Evolutionary conservation across 2,329 filamentous ascomycete genomes (phyloP), one percentile per base, ranked within the genome.

Genomic region (Alternaria conjuncta): DNA sequence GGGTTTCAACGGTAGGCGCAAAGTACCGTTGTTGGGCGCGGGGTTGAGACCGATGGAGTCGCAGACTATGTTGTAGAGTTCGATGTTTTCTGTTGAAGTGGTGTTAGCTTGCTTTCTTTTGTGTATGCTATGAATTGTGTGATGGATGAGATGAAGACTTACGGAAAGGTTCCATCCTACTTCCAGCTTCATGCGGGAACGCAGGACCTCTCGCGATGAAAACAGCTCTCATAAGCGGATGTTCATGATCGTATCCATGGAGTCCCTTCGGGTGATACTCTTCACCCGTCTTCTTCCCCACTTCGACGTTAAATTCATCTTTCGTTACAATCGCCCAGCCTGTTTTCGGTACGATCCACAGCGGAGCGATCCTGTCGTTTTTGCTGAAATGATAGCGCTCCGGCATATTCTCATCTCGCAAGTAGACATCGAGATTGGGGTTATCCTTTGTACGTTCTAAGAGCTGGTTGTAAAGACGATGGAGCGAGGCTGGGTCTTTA

Each of bases 181-280:
- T 96, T 71, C 96, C 94, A 0, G 92, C 89, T 43, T 87, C 83
- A 72, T 97, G 94, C 0, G 93, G 92, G 76, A 99, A 99, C 0
- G 95, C 94, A 5, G 96, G 96, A 0, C 96, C 96, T 43, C 93
- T 86, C 2, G 96, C 96, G 53, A 98, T 86, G 73, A 99, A 99
- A 46, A 99, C 96, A 0, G 96, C 95, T 43, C 96, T 86, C 96
- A 99, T 99, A 47, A 99, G 84, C 0, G 95, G 94, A 77, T 99
- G 91, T 74, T 97, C 90, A 73, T 97, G 91, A 77, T 99, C 96
- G 76, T 98, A 99, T 2, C 96, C 96, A 76, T 99, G 96, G 3
- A 99, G 83, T 3, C 96, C 96, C 26, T 87, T 87, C 0, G 96
- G 96, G 69, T 91, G 86, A 75, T 97, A 99, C 0, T 88, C 84